Conservation (phyloP, 495 filamentous ascomycete species). For the Evansstolkia leycettana region DNA sequence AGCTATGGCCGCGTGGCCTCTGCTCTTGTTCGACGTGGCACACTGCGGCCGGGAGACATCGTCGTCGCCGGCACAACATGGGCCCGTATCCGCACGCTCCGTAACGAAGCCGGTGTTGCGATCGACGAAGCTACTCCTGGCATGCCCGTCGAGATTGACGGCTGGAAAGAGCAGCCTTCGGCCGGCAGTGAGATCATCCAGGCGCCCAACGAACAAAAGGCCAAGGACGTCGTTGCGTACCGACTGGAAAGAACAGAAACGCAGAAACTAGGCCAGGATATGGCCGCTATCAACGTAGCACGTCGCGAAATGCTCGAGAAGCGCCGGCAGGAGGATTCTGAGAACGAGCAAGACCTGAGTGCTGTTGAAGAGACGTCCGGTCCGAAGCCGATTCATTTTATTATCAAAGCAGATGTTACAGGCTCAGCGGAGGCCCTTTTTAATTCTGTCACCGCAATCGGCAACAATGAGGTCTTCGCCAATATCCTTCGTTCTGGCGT, state of each 20-base stretch:
- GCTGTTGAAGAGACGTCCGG: constrained; percentile 26
- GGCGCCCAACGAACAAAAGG: constrained; percentile 62
- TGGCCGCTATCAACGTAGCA: constrained; percentile 62
- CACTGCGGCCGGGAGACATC: constrained; percentile 65
- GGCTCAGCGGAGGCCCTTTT: constrained; percentile 87
- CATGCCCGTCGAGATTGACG: constrained; percentile 81
- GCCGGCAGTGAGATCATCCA: constrained; percentile 85
- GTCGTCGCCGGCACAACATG: constrained; percentile 81
- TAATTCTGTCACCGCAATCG: constrained; percentile 58
- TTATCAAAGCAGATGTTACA: constrained; percentile 85
- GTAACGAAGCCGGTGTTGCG: constrained; percentile 70
- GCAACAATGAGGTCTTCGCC: constrained; percentile 70
- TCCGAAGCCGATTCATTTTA: constrained; percentile 59
- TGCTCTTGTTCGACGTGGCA: constrained; percentile 77
- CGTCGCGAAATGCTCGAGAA: constrained; percentile 51
- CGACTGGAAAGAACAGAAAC: constrained; percentile 54
- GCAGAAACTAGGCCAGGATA: constrained; percentile 50
- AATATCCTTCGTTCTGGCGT: constrained; percentile 66
- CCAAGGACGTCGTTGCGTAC: constrained; percentile 69
- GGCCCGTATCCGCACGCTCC: constrained; percentile 68
- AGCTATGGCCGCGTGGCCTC: constrained; percentile 79
- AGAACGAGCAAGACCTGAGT: constrained; percentile 6
- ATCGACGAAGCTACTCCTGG: constrained; percentile 72
- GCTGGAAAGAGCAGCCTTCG: constrained; percentile 84
- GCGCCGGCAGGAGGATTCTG: constrained; percentile 35